These are phyloP conservation scores for Colletotrichum sp. DNA, from an alignment of 2,329 filamentous ascomycete genomes.

Conservation along the genomic window DNA sequence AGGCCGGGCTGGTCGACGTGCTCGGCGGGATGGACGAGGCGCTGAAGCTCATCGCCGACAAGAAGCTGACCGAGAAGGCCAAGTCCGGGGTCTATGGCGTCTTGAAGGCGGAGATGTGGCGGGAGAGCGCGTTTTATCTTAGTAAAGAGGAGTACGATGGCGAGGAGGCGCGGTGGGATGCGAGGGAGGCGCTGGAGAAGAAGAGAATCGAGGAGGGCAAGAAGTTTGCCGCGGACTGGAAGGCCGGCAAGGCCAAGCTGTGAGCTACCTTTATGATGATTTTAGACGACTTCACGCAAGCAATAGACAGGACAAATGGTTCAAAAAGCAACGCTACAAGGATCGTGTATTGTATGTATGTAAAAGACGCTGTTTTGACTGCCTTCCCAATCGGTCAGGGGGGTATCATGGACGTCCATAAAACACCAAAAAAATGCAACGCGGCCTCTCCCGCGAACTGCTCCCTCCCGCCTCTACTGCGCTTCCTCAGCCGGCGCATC, in stretches of 20 bases:
- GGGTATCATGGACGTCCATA: conserved; percentile 25
- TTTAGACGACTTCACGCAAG: neutral
- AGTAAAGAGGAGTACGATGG: conserved; percentile 54
- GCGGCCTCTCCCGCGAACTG: neutral
- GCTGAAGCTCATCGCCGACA: conserved; percentile 63
- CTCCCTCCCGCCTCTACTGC: conserved; percentile 5
- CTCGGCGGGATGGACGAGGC: conserved; percentile 70
- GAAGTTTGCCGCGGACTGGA: conserved; percentile 52
- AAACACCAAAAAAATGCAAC: conserved; percentile 21
- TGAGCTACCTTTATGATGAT: conserved; percentile 18
- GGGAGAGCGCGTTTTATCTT: conserved; percentile 66
- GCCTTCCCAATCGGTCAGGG: conserved; percentile 21
- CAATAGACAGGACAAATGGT: neutral
- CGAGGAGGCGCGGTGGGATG: conserved; percentile 55
- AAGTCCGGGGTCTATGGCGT: conserved; percentile 71
- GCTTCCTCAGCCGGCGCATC: neutral
- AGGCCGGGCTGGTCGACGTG: conserved; percentile 71
- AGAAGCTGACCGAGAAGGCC: conserved; percentile 65
- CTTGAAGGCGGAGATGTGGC: conserved; percentile 79
- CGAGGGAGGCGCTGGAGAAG: conserved; percentile 45
- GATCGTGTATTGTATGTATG: conserved; percentile 15
- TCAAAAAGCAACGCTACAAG: neutral
- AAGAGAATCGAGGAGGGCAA: conserved; percentile 52
- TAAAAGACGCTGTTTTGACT: conserved; percentile 19
- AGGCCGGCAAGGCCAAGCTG: conserved; percentile 41